Evolutionary conservation across 768 basidiomycete species (phyloP), one percentile per base, ranked within the genome.

Genomic region (Kondoa malvinella): DNA sequence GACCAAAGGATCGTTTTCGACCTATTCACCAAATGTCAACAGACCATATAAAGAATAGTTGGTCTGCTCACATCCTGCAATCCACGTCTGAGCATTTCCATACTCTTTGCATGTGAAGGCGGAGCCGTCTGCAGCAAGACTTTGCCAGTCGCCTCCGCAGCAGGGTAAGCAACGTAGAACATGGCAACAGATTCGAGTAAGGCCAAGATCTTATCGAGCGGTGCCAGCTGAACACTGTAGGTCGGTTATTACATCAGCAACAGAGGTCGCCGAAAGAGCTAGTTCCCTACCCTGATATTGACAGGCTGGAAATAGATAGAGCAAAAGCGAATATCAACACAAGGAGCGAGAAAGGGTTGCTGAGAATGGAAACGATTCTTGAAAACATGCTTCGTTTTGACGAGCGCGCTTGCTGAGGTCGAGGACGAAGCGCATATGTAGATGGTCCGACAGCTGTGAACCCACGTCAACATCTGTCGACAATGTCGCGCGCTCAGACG

Each of bases 111-210:
- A 25, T 30, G 15, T 0, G 32, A 25, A 1, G 75, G 68, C 1
- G 92, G 92, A 0, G 90, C 84, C 0, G 95, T 97, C 77, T 97
- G 95, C 16, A 97, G 77, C 1, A 99, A 80, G 1, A 91, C 86
- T 4, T 86, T 84, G 1, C 90, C 94, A 15, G 94, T 86, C 0
- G 88, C 83, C 14, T 86, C 81, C 56, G 86, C 89, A 0, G 92
- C 87, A 1, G 86, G 84, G 75, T 92, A 94, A 0, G 95, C 87
- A 27, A 92, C 81, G 50, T 83, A 82, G 76, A 87, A 88, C 2
- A 91, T 94, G 17, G 88, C 78, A 14, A 86, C 75, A 0, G 91
- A 86, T 65, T 91, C 84, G 4, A 87, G 71, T 3, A 84, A 82
- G 0, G 95, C 89, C 56, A 95, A 79, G n/a, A 84, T 76, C n/a